Percentiles rank a stretch among this genome's conserved stretches.
phyloP scores from a whole-genome alignment of 129 eudicot species.

The Cynara cardunculus region DNA sequence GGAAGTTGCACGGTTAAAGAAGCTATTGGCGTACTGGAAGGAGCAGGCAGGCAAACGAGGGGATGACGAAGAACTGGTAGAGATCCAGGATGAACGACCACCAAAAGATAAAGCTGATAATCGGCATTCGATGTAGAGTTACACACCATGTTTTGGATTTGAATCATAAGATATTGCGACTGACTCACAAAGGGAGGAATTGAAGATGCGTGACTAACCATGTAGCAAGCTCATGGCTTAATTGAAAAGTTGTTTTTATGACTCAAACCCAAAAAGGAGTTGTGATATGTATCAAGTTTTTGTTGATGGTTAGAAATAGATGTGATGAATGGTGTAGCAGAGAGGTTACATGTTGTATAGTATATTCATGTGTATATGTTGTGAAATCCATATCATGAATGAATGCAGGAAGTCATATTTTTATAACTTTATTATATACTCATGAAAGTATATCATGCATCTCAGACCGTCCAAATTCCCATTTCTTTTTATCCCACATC shows the following conservation, averaged over 20 bases:
- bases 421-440: neutral
- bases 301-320: conserved; percentile 27
- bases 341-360: conserved; percentile 34
- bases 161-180: conserved; percentile 13
- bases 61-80: conserved; percentile 88
- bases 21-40: conserved; percentile 77
- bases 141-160: neutral
- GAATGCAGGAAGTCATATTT: conserved; percentile 11
- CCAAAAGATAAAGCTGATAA: conserved; percentile 51
- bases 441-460: no score
- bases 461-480: no score
- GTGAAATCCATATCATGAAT: conserved; percentile 16
- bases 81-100: conserved; percentile 82
- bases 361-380: conserved; percentile 40
- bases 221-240: conserved; percentile 27
- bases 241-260: conserved; percentile 12
- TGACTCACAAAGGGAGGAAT: conserved; percentile 9
- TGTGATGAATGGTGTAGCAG: neutral
- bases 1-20: conserved; percentile 87
- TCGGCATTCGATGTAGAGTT: conserved; percentile 74
- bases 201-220: conserved; percentile 14
- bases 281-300: conserved; percentile 18
- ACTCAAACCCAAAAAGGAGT: conserved; percentile 4
- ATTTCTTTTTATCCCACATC: no score
- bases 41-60: conserved; percentile 89